Evolutionary conservation across 1,139 yeast species (phyloP).

Genomic region (Pichia sp.): DNA sequence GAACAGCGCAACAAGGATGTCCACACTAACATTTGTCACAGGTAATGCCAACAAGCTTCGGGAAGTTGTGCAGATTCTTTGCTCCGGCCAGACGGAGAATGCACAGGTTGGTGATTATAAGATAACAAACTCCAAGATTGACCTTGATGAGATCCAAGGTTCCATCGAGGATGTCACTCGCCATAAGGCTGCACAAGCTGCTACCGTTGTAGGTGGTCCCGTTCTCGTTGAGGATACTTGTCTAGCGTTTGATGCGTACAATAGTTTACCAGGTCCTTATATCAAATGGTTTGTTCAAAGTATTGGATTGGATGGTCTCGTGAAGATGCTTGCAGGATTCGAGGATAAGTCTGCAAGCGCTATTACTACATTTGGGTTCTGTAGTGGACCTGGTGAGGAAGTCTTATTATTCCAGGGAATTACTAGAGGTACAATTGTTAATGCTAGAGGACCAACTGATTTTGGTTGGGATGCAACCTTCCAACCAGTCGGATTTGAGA

Average conservation of each 20-base stretch:
- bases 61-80: slow-evolving; percentile 73
- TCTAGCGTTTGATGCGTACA: slow-evolving; percentile 71
- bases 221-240: slow-evolving; percentile 96
- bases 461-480: slow-evolving; percentile 97
- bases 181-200: slow-evolving; percentile 78
- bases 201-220: slow-evolving; percentile 55
- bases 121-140: slow-evolving; percentile 58
- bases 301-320: slow-evolving; percentile 67
- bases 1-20: no score
- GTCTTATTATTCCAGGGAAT: slow-evolving; percentile 78
- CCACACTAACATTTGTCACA: slow-evolving; percentile 53
- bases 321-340: slow-evolving; percentile 69
- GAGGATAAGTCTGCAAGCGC: slow-evolving; percentile 85
- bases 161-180: slow-evolving; percentile 73
- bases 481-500: slow-evolving; percentile 60
- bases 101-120: slow-evolving; percentile 45
- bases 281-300: slow-evolving; percentile 81
- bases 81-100: slow-evolving; percentile 23
- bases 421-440: slow-evolving; percentile 74
- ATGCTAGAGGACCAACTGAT: slow-evolving; percentile 64
- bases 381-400: slow-evolving; percentile 70
- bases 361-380: slow-evolving; percentile 86
- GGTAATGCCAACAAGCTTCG: slow-evolving; percentile 79
- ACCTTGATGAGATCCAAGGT: slow-evolving; percentile 89
- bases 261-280: slow-evolving; percentile 83